Evolutionary conservation across 768 basidiomycete species (phyloP).

Genomic region (Chalciporus sphaerocephalus): DNA sequence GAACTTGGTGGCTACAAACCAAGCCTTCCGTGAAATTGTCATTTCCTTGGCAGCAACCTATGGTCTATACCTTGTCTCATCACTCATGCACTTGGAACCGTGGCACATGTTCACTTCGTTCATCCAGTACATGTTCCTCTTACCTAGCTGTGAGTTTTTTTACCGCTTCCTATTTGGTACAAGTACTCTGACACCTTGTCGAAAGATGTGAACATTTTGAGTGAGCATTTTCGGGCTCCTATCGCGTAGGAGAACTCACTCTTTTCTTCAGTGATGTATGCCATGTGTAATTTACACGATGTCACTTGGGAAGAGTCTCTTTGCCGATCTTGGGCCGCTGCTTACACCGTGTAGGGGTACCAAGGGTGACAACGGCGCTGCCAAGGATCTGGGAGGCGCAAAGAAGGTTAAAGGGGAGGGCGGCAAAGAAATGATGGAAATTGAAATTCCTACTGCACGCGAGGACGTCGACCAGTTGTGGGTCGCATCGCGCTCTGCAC

Average conservation of each 20-base stretch:
- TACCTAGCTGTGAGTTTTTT: slow-evolving; percentile 59
- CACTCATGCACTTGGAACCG: slow-evolving; percentile 87
- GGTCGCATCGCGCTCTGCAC: slow-evolving; percentile 66
- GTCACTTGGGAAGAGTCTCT: slow-evolving; percentile 55
- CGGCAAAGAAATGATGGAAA: slow-evolving; percentile 84
- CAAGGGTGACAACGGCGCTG: slow-evolving; percentile 84
- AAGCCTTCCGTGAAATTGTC: slow-evolving; percentile 78
- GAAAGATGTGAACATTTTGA: slow-evolving; percentile 75
- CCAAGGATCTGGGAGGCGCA: slow-evolving; percentile 86
- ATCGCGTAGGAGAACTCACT: background rate
- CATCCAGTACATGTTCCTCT: slow-evolving; percentile 85
- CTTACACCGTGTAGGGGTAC: slow-evolving; percentile 59
- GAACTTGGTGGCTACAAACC: slow-evolving; percentile 58
- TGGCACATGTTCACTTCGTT: slow-evolving; percentile 98
- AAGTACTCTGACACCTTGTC: slow-evolving; percentile 8
- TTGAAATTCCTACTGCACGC: slow-evolving; percentile 72
- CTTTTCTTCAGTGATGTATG: slow-evolving; percentile 70
- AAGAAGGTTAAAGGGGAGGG: slow-evolving; percentile 84
- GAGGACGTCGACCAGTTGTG: slow-evolving; percentile 90
- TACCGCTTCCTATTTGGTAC: background rate
- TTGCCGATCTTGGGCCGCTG: background rate
- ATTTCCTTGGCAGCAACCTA: slow-evolving; percentile 75
- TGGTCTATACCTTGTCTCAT: slow-evolving; percentile 80
- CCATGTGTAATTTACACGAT: slow-evolving; percentile 90
- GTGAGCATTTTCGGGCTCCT: slow-evolving; percentile 30